Percentiles rank a stretch among this genome's conserved stretches.
These are phyloP conservation scores for Mucor velutinosus DNA, from an alignment of 371 early-diverging fungal species.

Conservation along the genomic window DNA sequence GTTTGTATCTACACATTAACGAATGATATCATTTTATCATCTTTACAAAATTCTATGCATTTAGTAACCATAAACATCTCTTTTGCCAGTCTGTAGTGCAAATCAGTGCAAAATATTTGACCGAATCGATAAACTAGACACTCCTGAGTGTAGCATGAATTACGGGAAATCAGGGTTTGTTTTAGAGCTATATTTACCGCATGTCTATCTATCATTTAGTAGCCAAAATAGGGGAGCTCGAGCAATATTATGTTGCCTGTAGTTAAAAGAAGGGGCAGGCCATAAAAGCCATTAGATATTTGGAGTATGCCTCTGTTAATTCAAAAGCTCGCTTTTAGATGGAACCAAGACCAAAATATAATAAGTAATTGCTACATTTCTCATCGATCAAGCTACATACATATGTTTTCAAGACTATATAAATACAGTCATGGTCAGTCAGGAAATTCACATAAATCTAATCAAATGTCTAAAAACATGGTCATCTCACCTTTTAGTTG, in stretches of 20 bases:
- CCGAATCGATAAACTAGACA: not conserved
- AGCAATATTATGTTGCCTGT: not conserved
- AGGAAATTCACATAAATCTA: no score
- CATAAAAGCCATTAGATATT: not conserved
- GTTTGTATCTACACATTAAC: not conserved
- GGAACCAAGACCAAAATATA: not conserved
- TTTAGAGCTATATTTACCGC: not conserved
- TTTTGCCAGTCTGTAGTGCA: not conserved
- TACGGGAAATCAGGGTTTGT: conserved; percentile 2
- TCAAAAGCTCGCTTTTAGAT: conserved; percentile 10
- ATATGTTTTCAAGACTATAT: not conserved
- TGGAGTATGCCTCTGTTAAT: not conserved
- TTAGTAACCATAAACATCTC: not conserved
- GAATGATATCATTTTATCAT: not conserved
- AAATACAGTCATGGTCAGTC: not conserved
- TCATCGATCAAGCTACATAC: not conserved
- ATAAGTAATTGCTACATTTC: not conserved
- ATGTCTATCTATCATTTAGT: not conserved
- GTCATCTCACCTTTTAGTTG: no score
- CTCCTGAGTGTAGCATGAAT: not conserved
- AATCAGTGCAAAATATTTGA: not conserved
- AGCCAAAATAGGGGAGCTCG: not conserved
- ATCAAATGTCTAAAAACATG: no score
- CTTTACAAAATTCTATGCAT: not conserved
- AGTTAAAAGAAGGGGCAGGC: not conserved